phyloP scores from a whole-genome alignment of 495 filamentous ascomycete species.

The Penicillium turbatum region DNA sequence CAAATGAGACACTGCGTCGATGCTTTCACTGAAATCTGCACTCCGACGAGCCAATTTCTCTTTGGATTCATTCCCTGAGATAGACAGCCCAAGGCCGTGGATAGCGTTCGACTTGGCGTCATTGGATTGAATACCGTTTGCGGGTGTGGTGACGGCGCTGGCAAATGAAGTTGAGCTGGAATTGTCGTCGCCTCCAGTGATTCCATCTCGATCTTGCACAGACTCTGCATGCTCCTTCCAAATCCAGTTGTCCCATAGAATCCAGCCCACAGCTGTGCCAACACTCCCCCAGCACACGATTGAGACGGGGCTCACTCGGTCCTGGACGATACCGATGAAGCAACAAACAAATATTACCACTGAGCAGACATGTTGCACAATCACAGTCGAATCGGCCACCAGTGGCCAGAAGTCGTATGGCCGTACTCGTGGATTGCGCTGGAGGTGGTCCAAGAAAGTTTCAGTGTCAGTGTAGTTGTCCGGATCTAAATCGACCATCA shows the following conservation, averaged over 20 bases:
- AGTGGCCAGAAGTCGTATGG: slow-evolving; percentile 98
- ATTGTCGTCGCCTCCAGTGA: slow-evolving; percentile 41
- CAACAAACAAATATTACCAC: slow-evolving; percentile 92
- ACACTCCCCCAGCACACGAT: slow-evolving; percentile 80
- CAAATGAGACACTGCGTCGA: slow-evolving; percentile 5
- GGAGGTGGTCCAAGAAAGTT: slow-evolving; percentile 92
- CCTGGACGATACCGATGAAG: slow-evolving; percentile 84
- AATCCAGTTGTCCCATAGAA: slow-evolving; percentile 87
- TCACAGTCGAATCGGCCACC: slow-evolving; percentile 91
- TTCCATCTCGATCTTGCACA: slow-evolving; percentile 27
- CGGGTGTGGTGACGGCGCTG: slow-evolving; percentile 34
- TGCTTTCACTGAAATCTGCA: slow-evolving; percentile 14
- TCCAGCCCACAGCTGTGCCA: slow-evolving; percentile 83
- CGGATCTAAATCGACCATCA: slow-evolving; percentile 58
- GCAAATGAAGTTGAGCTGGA: slow-evolving; percentile 45
- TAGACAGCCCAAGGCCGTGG: slow-evolving; percentile 47
- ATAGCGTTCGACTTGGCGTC: slow-evolving; percentile 31
- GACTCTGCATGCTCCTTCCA: slow-evolving; percentile 53
- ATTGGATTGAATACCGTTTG: slow-evolving; percentile 19
- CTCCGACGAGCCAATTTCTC: slow-evolving; percentile 22
- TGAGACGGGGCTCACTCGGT: slow-evolving; percentile 77
- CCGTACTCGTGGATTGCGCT: slow-evolving; percentile 88
- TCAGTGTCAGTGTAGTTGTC: slow-evolving; percentile 98
- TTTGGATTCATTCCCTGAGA: slow-evolving; percentile 30
- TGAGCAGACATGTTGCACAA: slow-evolving; percentile 92